Conservation (phyloP, 2,329 filamentous ascomycete species). For the Atkinsonella texensis region DNA sequence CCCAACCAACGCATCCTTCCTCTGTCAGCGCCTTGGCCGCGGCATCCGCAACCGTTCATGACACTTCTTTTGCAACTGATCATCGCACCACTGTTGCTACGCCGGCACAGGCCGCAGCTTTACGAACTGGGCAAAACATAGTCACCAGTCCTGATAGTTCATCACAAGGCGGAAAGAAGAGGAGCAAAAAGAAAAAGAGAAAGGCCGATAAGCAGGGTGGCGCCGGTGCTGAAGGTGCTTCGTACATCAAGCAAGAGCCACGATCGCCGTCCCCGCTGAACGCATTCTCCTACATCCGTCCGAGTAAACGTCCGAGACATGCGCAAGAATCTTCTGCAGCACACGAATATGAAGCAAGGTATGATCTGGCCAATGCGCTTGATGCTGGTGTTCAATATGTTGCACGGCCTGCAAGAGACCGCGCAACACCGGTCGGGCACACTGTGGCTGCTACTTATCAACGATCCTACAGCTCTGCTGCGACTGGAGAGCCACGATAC, state of each 20-base stretch:
- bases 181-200: constrained; percentile 40
- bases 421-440: constrained; percentile 12
- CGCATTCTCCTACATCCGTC: constrained; percentile 38
- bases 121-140: constrained; percentile 37
- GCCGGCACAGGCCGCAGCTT: constrained; percentile 42
- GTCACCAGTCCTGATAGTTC: constrained; percentile 50
- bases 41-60: constrained; percentile 3
- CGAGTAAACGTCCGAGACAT: constrained; percentile 45
- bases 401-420: constrained; percentile 17
- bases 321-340: constrained; percentile 26
- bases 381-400: constrained; percentile 23
- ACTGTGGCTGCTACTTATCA: background rate
- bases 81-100: constrained; percentile 12
- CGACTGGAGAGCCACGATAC: constrained; percentile 19
- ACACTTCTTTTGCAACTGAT: background rate
- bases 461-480: constrained; percentile 13
- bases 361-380: constrained; percentile 26
- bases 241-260: constrained; percentile 54
- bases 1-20: constrained; percentile 61
- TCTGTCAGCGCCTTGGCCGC: constrained; percentile 30
- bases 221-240: constrained; percentile 33
- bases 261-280: constrained; percentile 48
- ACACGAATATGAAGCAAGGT: constrained; percentile 26
- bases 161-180: constrained; percentile 40
- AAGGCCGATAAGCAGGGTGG: constrained; percentile 37